phyloP scores from a whole-genome alignment of 2,329 filamentous ascomycete species.

The Cladobotryum protrusum region DNA sequence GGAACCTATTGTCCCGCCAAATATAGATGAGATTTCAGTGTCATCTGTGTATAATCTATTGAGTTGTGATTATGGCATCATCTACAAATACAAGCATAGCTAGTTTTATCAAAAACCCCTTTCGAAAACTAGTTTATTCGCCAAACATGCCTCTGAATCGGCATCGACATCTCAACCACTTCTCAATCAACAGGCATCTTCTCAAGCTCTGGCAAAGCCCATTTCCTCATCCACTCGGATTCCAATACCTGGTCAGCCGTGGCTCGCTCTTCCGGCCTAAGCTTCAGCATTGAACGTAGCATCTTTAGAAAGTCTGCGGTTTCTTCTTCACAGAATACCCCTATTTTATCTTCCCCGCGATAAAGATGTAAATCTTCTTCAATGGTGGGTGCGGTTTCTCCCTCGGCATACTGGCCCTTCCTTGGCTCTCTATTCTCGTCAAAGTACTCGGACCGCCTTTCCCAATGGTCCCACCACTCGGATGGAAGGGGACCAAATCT shows the following conservation, averaged over 20 bases:
- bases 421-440: conserved; percentile 13
- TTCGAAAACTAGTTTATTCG: too few relatives aligned
- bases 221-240: conserved; percentile 13
- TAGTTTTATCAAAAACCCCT: too few relatives aligned
- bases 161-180: too few relatives aligned
- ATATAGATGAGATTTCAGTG: too few relatives aligned
- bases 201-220: conserved; percentile 17
- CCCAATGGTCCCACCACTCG: conserved; percentile 20
- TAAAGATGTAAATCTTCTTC: conserved; percentile 10
- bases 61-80: too few relatives aligned
- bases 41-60: too few relatives aligned
- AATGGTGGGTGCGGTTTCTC: conserved; percentile 11
- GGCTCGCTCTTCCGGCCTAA: conserved; percentile 7
- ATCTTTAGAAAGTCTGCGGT: conserved; percentile 4
- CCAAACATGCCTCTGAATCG: too few relatives aligned
- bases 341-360: conserved; percentile 4
- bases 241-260: conserved; percentile 9
- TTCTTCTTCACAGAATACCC: conserved; percentile 1
- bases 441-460: conserved; percentile 16
- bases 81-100: too few relatives aligned
- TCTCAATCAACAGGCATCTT: conserved; percentile 15
- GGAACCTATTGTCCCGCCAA: too few relatives aligned
- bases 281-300: conserved; percentile 12
- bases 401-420: conserved; percentile 6
- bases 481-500: conserved; percentile 14